phyloP scores from a whole-genome alignment of 163 green algal species.

The Prototheca cutis region DNA sequence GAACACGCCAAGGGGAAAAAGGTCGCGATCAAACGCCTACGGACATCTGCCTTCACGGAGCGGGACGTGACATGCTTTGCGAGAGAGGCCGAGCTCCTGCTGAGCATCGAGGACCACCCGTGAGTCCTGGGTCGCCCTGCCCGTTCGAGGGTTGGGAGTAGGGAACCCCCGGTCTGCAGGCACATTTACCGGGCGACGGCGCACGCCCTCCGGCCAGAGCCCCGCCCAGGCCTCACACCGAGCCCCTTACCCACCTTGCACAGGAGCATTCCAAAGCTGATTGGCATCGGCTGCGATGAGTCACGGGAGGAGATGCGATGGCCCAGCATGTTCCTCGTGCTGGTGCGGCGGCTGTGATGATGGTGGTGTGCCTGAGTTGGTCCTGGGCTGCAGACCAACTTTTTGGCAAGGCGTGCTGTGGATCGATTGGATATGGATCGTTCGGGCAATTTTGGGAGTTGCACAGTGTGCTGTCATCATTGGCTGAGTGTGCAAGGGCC shows the following conservation, averaged over 20 bases:
- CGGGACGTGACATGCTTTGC: neutral
- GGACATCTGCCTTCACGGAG: neutral
- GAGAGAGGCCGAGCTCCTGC: neutral
- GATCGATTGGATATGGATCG: too few species aligned
- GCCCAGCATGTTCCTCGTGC: slow-evolving; percentile 4
- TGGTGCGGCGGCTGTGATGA: neutral
- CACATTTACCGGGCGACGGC: too few species aligned
- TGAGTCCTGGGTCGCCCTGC: too few species aligned
- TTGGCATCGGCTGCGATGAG: neutral
- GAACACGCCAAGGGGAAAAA: neutral
- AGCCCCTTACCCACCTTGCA: neutral
- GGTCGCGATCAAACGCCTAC: slow-evolving; percentile 1
- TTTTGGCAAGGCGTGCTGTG: too few species aligned
- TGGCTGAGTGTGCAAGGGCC: too few species aligned
- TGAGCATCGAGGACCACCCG: neutral
- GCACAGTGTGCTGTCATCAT: too few species aligned
- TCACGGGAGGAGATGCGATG: neutral
- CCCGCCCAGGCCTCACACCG: too few species aligned
- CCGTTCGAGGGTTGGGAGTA: too few species aligned
- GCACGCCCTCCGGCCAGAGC: too few species aligned
- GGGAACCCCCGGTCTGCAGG: too few species aligned
- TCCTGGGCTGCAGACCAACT: too few species aligned
- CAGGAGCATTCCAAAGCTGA: neutral
- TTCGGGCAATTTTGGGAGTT: neutral
- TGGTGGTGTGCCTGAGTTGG: neutral